Evolutionary conservation across 441 rosid species (phyloP).

Genomic region (Arabidopsis lyrata): DNA sequence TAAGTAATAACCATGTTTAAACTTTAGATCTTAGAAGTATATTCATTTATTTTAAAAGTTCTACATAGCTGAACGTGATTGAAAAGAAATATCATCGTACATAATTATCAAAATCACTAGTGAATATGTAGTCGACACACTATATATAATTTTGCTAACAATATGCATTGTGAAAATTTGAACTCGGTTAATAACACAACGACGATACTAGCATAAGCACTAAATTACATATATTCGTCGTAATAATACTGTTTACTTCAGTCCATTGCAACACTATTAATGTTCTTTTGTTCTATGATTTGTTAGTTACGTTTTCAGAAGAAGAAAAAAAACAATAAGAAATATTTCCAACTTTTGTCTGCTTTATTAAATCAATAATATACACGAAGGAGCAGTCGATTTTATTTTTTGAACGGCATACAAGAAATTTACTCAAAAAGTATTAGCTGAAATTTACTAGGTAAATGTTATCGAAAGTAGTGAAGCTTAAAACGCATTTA

Average conservation of each 20-base stretch:
- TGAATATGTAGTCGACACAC: neutral
- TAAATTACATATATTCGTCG: neutral
- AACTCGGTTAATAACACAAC: neutral
- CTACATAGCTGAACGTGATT: neutral
- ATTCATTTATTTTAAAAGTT: neutral
- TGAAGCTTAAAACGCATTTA: conserved; percentile 1
- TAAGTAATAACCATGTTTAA: neutral
- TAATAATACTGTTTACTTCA: neutral
- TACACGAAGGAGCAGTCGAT: neutral
- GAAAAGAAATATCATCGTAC: too few relatives aligned
- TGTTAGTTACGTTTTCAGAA: neutral
- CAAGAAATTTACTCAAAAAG: neutral
- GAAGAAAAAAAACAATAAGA: neutral
- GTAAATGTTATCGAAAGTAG: neutral
- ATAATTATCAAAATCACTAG: neutral
- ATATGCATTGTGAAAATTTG: too few relatives aligned
- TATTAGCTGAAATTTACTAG: neutral
- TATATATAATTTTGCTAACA: too few relatives aligned
- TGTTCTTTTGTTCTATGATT: neutral
- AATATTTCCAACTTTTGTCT: too few relatives aligned
- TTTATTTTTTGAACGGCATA: neutral
- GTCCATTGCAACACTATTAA: neutral
- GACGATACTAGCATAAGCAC: neutral
- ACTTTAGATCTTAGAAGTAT: neutral
- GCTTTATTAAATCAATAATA: neutral